These are phyloP conservation scores for Talaromyces borbonicus DNA, from an alignment of 495 filamentous ascomycete species.

Conservation along the genomic window DNA sequence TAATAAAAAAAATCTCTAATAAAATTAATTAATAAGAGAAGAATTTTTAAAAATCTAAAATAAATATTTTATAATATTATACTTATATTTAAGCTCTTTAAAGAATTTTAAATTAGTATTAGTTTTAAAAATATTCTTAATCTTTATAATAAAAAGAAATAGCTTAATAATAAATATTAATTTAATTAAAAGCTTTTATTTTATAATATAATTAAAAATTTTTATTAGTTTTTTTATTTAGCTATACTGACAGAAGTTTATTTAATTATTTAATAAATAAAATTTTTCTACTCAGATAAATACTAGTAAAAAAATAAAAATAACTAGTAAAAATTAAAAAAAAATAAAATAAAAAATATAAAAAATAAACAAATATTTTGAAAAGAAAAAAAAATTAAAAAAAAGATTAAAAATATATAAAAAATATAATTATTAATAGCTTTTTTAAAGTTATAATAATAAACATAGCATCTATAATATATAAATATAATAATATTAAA, in stretches of 20 bases:
- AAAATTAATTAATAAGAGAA: neutral
- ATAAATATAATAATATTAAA: conserved; percentile 10
- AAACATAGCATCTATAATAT: conserved; percentile 10
- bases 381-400: conserved; percentile 11
- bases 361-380: conserved; percentile 9
- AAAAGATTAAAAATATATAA: conserved; percentile 9
- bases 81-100: neutral
- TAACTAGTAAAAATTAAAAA: neutral
- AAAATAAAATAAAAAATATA: neutral
- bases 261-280: neutral
- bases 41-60: too few species aligned
- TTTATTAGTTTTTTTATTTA: neutral
- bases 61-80: neutral
- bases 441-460: conserved; percentile 10
- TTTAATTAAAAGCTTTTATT: neutral
- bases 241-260: neutral
- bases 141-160: neutral
- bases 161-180: too few species aligned
- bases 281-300: neutral
- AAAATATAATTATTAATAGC: conserved; percentile 8
- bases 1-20: neutral
- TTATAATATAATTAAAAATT: neutral
- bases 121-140: neutral
- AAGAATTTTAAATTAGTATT: neutral
- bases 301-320: too few species aligned